A percentile compares a stretch with the other conserved stretches of the same genome.
Conservation (phyloP, 106 monocot genomes). For the Vanilla planifolia region DNA sequence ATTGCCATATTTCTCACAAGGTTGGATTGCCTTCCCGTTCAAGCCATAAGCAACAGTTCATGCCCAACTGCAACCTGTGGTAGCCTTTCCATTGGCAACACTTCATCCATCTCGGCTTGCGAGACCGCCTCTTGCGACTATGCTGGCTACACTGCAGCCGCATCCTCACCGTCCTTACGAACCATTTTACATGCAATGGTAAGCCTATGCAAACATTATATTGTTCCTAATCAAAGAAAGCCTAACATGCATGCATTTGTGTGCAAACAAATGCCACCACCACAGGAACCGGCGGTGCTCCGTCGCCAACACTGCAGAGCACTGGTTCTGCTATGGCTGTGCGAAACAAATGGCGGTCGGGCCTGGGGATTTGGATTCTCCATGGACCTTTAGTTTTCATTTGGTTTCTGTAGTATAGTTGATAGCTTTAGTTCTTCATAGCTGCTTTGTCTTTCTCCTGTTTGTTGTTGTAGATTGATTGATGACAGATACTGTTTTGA, state of each 20-base stretch:
- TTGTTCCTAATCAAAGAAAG: not conserved
- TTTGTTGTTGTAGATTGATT: no score
- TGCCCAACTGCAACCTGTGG: slow-evolving; percentile 43
- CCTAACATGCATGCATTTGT: not conserved
- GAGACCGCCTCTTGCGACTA: slow-evolving; percentile 28
- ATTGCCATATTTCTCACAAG: slow-evolving; percentile 5
- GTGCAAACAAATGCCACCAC: no score
- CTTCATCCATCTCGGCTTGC: slow-evolving; percentile 20
- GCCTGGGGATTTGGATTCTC: not conserved
- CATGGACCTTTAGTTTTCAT: not conserved
- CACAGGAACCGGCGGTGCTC: not conserved
- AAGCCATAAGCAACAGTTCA: slow-evolving; percentile 23
- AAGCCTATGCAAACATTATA: not conserved
- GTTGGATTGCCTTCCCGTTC: slow-evolving; percentile 22
- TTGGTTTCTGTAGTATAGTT: not conserved
- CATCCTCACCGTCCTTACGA: slow-evolving; percentile 16
- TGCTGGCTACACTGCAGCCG: slow-evolving; percentile 41
- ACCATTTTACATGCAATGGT: slow-evolving; percentile 17
- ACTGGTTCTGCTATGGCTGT: not conserved
- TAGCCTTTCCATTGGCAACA: slow-evolving; percentile 26
- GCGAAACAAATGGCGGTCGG: not conserved
- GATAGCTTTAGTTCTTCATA: no score
- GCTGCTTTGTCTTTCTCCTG: no score
- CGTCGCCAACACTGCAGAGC: no score
- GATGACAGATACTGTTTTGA: no score